phyloP scores from a whole-genome alignment of 2,329 filamentous ascomycete genomes.

The Colletotrichum lupini region DNA sequence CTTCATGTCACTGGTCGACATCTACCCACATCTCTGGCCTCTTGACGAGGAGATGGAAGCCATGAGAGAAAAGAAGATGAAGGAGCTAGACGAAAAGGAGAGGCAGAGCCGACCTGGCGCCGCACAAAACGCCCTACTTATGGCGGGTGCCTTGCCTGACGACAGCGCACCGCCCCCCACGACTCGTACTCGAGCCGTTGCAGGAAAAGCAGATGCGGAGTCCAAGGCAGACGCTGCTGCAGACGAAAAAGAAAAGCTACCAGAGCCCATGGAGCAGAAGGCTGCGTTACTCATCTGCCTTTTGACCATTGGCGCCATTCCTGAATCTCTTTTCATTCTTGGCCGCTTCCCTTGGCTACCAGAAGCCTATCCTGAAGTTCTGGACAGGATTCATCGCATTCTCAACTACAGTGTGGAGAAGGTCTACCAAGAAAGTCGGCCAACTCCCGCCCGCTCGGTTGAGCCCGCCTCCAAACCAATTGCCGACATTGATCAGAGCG shows the following conservation, averaged over 20 bases:
- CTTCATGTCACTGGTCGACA: constrained; percentile 90
- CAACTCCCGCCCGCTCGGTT: constrained; percentile 43
- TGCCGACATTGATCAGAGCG: constrained; percentile 69
- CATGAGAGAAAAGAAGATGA: constrained; percentile 75
- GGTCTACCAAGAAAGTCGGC: constrained; percentile 65
- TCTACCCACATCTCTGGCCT: constrained; percentile 93
- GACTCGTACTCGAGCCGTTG: constrained; percentile 60
- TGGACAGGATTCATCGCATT: constrained; percentile 85
- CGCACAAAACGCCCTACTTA: constrained; percentile 83
- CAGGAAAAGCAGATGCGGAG: constrained; percentile 62
- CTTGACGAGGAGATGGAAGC: constrained; percentile 84
- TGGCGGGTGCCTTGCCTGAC: constrained; percentile 87
- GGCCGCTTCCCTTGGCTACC: constrained; percentile 94
- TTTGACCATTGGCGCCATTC: constrained; percentile 89
- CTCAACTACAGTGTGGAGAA: constrained; percentile 84
- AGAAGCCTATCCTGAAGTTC: constrained; percentile 84
- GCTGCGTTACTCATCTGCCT: constrained; percentile 85
- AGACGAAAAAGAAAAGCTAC: constrained; percentile 64
- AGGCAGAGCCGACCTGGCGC: constrained; percentile 76
- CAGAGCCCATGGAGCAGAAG: constrained; percentile 89
- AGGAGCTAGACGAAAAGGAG: constrained; percentile 84
- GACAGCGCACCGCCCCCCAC: constrained; percentile 70
- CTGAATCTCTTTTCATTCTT: constrained; percentile 91
- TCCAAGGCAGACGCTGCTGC: constrained; percentile 61
- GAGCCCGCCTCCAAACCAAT: constrained; percentile 58